phyloP scores from a whole-genome alignment of 345 rosid genomes.

The Eucalyptus marginata region DNA sequence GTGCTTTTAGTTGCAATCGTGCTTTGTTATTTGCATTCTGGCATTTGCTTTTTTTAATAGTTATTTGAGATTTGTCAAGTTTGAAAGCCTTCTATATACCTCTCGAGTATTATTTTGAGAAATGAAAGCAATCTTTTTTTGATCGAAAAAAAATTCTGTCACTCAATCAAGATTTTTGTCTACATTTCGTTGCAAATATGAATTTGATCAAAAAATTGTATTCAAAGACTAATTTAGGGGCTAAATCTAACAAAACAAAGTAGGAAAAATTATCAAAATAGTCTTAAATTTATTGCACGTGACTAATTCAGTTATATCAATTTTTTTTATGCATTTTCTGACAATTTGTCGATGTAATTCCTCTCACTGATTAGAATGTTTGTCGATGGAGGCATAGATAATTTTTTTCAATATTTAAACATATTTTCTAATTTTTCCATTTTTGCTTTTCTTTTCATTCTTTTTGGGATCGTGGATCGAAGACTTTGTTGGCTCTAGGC shows the following conservation, averaged over 20 bases:
- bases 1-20: not conserved
- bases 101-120: not conserved
- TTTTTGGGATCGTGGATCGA: not conserved
- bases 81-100: not conserved
- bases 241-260: not conserved
- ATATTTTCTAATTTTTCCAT: not conserved
- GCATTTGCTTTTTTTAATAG: not conserved
- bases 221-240: not conserved
- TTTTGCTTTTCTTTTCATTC: not conserved
- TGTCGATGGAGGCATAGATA: rapidly evolving
- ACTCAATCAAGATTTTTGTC: not conserved
- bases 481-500: not conserved
- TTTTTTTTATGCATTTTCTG: not conserved
- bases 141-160: not conserved
- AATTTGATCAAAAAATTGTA: not conserved
- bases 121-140: no score
- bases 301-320: not conserved
- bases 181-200: not conserved
- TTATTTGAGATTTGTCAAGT: no score
- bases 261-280: not conserved
- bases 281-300: rapidly evolving
- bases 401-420: not conserved
- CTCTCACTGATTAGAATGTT: rapidly evolving
- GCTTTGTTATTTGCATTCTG: not conserved
- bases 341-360: not conserved